Evolutionary conservation across 2,329 filamentous ascomycete genomes (phyloP).

Genomic region (Claviceps cyperi): DNA sequence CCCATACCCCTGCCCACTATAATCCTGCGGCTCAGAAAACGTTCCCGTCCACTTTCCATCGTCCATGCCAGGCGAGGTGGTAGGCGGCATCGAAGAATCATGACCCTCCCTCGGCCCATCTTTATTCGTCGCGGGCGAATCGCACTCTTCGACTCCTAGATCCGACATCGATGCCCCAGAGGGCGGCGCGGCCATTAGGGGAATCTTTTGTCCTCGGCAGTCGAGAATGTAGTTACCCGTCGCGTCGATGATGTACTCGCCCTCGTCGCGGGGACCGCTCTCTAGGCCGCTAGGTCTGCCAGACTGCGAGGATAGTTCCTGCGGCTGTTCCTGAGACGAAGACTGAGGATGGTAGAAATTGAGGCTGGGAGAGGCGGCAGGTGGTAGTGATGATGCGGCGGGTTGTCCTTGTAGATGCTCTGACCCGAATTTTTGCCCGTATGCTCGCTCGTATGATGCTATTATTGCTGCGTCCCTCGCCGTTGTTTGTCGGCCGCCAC

Average conservation of each 20-base stretch:
- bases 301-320: background rate
- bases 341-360: conserved; percentile 10
- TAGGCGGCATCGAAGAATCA: conserved; percentile 12
- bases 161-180: conserved; percentile 35
- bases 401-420: conserved; percentile 28
- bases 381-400: conserved; percentile 12
- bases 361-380: conserved; percentile 14
- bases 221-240: conserved; percentile 48
- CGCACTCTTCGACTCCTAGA: conserved; percentile 41
- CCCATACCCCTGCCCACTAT: conserved; percentile 51
- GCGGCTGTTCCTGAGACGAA: conserved; percentile 8
- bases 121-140: conserved; percentile 34
- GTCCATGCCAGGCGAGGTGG: conserved; percentile 10
- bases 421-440: conserved; percentile 17
- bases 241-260: conserved; percentile 55
- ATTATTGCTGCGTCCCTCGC: conserved; percentile 21
- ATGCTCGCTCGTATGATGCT: conserved; percentile 14
- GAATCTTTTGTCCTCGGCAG: conserved; percentile 44
- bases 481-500: conserved; percentile 39
- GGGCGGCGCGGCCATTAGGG: conserved; percentile 28
- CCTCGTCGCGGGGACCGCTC: conserved; percentile 52
- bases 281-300: conserved; percentile 32
- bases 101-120: conserved; percentile 22
- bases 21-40: conserved; percentile 39
- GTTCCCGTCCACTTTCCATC: conserved; percentile 26